A percentile compares a stretch with the other conserved stretches of the same genome.
These are phyloP conservation scores for Aureobasidium lini DNA, from an alignment of 2,329 filamentous ascomycete genomes.

Conservation along the genomic window DNA sequence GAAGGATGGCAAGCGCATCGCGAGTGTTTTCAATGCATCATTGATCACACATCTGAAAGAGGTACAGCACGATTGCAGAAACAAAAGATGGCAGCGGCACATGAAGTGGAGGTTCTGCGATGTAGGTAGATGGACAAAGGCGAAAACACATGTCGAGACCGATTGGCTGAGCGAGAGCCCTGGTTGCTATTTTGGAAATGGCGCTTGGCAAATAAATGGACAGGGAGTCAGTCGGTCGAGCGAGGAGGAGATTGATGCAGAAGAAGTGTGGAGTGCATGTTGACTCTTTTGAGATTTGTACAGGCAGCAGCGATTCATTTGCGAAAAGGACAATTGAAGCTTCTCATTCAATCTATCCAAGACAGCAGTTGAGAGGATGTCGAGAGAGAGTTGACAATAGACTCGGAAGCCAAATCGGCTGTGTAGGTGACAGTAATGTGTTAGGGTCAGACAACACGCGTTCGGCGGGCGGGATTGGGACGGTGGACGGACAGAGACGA, in stretches of 20 bases:
- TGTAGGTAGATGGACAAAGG: background rate
- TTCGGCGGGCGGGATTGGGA: background rate
- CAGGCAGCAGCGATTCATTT: background rate
- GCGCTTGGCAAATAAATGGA: background rate
- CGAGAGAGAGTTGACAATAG: background rate
- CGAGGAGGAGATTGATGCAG: background rate
- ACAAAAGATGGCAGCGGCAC: background rate
- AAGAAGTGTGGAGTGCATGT: background rate
- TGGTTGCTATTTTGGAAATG: background rate
- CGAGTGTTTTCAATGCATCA: background rate
- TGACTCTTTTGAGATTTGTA: background rate
- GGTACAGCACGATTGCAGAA: background rate
- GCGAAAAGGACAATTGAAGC: background rate
- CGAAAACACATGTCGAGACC: background rate
- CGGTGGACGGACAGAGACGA: background rate
- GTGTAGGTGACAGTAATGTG: background rate
- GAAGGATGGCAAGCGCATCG: constrained; percentile 2
- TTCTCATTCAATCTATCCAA: background rate
- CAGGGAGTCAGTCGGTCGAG: background rate
- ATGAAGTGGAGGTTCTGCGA: background rate
- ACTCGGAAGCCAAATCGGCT: background rate
- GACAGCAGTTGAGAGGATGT: background rate
- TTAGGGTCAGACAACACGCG: constrained; percentile 3
- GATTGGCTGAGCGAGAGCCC: constrained; percentile 6
- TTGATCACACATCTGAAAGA: background rate